Base-by-base conservation (phyloP, 148 eudicot genomes). In the Oxyria digyna region DNA sequence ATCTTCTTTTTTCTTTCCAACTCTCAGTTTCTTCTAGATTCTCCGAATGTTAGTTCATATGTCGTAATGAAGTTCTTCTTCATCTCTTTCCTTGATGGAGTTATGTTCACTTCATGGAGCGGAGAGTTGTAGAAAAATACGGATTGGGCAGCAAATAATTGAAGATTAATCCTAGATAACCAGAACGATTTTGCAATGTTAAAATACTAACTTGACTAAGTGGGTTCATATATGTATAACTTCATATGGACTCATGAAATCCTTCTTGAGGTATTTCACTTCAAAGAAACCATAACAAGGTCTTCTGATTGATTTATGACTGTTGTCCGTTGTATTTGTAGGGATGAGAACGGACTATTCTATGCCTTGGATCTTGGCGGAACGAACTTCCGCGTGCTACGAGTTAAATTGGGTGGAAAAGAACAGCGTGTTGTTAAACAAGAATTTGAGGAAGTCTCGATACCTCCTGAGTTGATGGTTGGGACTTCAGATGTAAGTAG, bases 301-400 rank as follows among this genome's bases (percentile, higher is more conserved):
- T 1, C 23, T n/a, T 6, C 52, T 13, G 52, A 46, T 46, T 6
- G 2, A 8, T 0, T n/a, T 4, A 7, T n/a, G 20, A 18, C 23
- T 0, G 6, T n/a, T 4, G 11, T 31, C 18, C 14, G n/a, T 78
- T 71, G 78, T 35, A 52, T 72, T 23, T 73, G 35, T 75, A 95
- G 99, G 75, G 81, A 88, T 31, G 99, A 95, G 75, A 78, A 78
- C 14, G 99, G 99, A 65, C 74, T 87, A 54, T 95, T 88, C 73
- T 95, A 95, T 84, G 99, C 99, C 32, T 77, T 95, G 78, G 99
- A 95, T 77, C 99, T 95, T 46, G 99, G 99, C 66, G 99, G 99
- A 41, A 95, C 99, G 78, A 95, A 95, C 71, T 91, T 95, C 74
- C 96, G 99, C 17, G 97, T 95, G 42, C 67, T 95, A 71, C 91